Evolutionary conservation across 495 filamentous ascomycete genomes (phyloP).

Genomic region (Penicillium nucicola): DNA sequence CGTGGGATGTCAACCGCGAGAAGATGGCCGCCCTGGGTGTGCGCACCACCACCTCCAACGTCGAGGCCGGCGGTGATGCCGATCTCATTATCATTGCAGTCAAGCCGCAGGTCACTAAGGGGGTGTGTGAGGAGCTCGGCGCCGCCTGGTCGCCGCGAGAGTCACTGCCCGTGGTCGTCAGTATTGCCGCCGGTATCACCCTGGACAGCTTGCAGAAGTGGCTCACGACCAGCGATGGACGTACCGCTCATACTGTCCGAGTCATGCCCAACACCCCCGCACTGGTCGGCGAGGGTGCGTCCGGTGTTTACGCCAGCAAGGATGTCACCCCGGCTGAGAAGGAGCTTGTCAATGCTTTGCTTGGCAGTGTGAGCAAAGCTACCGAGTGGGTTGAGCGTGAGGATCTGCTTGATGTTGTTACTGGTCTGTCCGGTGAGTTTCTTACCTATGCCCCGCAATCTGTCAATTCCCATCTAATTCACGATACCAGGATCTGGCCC

Average conservation of each 20-base stretch:
- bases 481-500: slow-evolving; percentile 37
- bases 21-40: slow-evolving; percentile 90
- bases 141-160: slow-evolving; percentile 76
- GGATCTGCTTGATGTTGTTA: slow-evolving; percentile 39
- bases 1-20: slow-evolving; percentile 76
- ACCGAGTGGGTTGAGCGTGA: slow-evolving; percentile 43
- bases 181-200: slow-evolving; percentile 42
- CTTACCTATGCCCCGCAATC: neutral
- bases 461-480: neutral
- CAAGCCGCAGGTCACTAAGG: slow-evolving; percentile 75
- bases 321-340: slow-evolving; percentile 33
- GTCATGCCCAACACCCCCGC: slow-evolving; percentile 46
- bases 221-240: slow-evolving; percentile 26
- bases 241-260: slow-evolving; percentile 29
- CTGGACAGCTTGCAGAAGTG: slow-evolving; percentile 33
- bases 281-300: slow-evolving; percentile 36
- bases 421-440: slow-evolving; percentile 38
- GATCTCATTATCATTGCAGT: slow-evolving; percentile 78
- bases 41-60: slow-evolving; percentile 76
- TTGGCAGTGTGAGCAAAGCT: slow-evolving; percentile 36
- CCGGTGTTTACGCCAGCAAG: slow-evolving; percentile 27
- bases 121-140: slow-evolving; percentile 88
- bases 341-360: slow-evolving; percentile 31
- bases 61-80: slow-evolving; percentile 89
- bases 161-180: slow-evolving; percentile 47